Evolutionary conservation across 805 yeast genomes (phyloP), one percentile per base, ranked within the genome.

Genomic region (Maudiozyma turicensis): DNA sequence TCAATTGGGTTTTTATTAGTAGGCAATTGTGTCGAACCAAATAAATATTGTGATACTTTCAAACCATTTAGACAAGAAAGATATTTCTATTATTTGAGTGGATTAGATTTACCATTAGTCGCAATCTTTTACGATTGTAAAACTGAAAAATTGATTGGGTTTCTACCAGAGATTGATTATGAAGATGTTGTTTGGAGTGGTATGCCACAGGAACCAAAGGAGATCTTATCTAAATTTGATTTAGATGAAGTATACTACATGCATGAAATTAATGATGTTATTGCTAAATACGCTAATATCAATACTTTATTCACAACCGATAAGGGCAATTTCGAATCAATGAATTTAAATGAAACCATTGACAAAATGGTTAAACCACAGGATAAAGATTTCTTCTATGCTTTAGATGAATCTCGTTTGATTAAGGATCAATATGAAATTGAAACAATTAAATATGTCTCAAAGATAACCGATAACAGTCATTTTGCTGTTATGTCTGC

Each of bases 131-230:
- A 77, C 60, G 71, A 78, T 45, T 59, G 81, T 38, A 60, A 55
- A 3, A 56, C 65, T 6, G 86, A 82, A 42, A 73, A 78, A 47
- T 72, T 88, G 52, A 79, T 82, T 0, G 69, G 91, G 29, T 91
- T 84, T 60, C 71, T 93, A 46, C 97, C 98, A 0, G 77, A 84
- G 47, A 73, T 91, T 39, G 96, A 89, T 60, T 69, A 75, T 41
- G 98, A 93, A 42, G 96, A 87, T 61, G 84, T 91, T 40, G 84
- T 93, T 88, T 91, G 99, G 99, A 82, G 93, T 50, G 99, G 99
- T 0, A 61, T 84, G 66, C 99, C 99, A 5, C 54, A 87, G 47
- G 70, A 78, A 39, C 54, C 74, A 3, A 82, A 82, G 44, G 81
- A 83, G 15, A 96, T 96, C 0, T 48, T 65, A 45, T 62, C 70